phyloP scores from a whole-genome alignment of 345 rosid species.

The Syzygium grande region DNA sequence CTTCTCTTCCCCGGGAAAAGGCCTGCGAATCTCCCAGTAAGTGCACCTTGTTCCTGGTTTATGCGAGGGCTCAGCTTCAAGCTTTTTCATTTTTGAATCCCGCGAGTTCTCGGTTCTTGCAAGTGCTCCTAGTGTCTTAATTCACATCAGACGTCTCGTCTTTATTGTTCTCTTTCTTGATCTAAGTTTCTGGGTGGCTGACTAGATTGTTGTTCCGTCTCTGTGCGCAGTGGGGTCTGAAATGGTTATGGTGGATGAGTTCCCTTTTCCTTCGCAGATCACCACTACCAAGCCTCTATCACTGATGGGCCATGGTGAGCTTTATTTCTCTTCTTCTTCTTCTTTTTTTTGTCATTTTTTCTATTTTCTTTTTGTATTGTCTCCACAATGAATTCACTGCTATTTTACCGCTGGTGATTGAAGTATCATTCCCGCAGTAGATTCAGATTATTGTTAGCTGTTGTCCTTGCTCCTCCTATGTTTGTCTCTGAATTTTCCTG shows the following conservation, averaged over 20 bases:
- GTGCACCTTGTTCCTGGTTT: not conserved
- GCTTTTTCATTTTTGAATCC: not conserved
- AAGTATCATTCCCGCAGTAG: not conserved
- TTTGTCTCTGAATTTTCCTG: not conserved
- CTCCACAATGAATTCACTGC: not conserved
- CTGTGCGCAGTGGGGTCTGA: constrained; percentile 59
- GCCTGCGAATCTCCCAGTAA: not conserved
- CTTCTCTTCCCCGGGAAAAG: not conserved
- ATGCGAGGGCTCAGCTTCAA: not conserved
- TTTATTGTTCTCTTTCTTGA: not conserved
- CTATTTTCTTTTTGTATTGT: not conserved
- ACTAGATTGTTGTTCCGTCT: not conserved
- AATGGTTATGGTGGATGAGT: constrained; percentile 58
- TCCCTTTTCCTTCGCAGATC: constrained; percentile 60
- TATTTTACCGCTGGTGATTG: not conserved
- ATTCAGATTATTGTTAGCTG: not conserved
- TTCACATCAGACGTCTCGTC: not conserved
- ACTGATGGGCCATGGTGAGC: constrained; percentile 61
- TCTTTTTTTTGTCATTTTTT: not conserved
- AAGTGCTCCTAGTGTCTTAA: not conserved
- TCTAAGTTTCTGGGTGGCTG: not conserved
- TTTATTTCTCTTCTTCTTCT: not conserved
- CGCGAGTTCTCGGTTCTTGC: not conserved
- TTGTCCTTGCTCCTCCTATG: not conserved
- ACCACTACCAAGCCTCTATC: constrained; percentile 50